Evolutionary conservation across 176 grass and related monocot genomes (phyloP).

Genomic region (Pontederia paniculata): DNA sequence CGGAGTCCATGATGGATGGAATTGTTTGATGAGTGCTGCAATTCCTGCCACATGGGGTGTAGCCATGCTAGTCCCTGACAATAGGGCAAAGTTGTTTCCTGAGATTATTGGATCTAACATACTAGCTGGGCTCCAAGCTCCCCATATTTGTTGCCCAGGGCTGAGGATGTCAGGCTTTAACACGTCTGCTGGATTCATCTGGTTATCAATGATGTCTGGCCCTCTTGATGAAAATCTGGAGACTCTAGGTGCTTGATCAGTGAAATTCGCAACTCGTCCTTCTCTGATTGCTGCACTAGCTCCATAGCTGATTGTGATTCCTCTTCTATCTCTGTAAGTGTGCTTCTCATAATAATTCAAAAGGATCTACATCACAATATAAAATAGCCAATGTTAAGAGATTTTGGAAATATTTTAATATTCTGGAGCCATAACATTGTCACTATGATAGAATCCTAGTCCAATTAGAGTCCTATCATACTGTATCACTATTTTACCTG

Average conservation of each 20-base stretch:
- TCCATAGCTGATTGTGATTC: constrained; percentile 17
- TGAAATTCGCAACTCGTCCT: constrained; percentile 30
- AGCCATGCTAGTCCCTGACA: constrained; percentile 70
- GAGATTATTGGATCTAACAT: constrained; percentile 26
- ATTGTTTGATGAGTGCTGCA: constrained; percentile 36
- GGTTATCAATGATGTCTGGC: constrained; percentile 26
- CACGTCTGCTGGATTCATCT: constrained; percentile 27
- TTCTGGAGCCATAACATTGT: too few species aligned
- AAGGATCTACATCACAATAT: constrained; percentile 12
- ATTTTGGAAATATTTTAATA: not conserved
- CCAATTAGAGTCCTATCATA: not conserved
- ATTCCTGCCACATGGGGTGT: constrained; percentile 43
- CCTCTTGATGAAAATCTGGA: constrained; percentile 42
- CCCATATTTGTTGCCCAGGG: constrained; percentile 52
- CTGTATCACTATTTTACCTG: constrained; percentile 4
- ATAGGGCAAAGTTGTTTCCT: constrained; percentile 30
- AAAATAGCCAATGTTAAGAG: too few species aligned
- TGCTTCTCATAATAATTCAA: constrained; percentile 50
- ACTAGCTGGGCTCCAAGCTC: constrained; percentile 37
- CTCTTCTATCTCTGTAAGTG: constrained; percentile 19
- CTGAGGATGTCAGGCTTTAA: constrained; percentile 55
- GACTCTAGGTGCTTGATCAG: constrained; percentile 17
- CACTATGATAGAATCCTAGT: too few species aligned
- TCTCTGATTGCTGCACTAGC: constrained; percentile 33
- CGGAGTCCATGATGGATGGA: constrained; percentile 32